These are phyloP conservation scores for Saprolegnia diclina DNA, from an alignment of 352 stramenopile genomes.

Conservation along the genomic window DNA sequence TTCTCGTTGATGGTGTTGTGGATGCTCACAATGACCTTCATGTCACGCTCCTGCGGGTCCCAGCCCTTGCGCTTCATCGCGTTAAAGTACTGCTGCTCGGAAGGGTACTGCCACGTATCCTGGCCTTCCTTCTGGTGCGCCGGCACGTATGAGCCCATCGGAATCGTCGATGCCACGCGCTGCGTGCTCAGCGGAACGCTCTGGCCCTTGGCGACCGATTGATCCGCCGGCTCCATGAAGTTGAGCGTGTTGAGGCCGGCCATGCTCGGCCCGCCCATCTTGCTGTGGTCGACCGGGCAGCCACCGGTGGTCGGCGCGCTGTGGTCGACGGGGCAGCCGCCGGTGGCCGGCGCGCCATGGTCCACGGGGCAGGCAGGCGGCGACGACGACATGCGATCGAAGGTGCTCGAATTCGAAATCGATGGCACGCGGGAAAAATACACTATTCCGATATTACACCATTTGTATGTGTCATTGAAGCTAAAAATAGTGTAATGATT, in stretches of 20 bases:
- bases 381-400: neutral
- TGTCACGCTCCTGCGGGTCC: constrained; percentile 85
- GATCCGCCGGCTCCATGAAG: constrained; percentile 27
- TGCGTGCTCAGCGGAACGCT: constrained; percentile 57
- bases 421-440: neutral
- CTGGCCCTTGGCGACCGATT: constrained; percentile 4
- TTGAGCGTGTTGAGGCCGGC: constrained; percentile 25
- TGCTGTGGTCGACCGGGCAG: constrained; percentile 22
- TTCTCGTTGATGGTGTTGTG: constrained; percentile 98
- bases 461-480: too few species aligned
- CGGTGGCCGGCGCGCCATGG: neutral
- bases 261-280: neutral
- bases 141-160: constrained; percentile 85
- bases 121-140: constrained; percentile 46
- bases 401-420: neutral
- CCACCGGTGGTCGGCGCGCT: neutral
- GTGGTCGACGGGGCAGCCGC: constrained; percentile 25
- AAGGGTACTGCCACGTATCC: constrained; percentile 95
- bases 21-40: constrained; percentile 95
- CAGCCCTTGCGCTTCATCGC: constrained; percentile 96
- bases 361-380: neutral
- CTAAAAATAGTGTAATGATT: neutral
- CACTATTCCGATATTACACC: too few species aligned
- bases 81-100: constrained; percentile 97
- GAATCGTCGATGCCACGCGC: constrained; percentile 91